Base-by-base conservation (phyloP, 495 filamentous ascomycete genomes). In the Chaetomium tenue region DNA sequence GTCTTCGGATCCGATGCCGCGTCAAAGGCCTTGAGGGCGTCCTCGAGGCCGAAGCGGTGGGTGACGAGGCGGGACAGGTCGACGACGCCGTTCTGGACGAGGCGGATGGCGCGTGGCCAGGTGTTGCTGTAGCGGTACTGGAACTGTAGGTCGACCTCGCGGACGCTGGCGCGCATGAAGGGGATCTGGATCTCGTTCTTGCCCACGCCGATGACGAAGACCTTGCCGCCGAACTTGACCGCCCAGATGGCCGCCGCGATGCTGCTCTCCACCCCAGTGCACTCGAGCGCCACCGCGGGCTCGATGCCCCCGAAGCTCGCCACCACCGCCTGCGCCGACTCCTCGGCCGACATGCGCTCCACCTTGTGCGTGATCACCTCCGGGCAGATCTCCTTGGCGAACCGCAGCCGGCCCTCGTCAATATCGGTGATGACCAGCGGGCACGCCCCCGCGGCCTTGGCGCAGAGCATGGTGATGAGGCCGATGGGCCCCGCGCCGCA, bases 121-220 rank as follows among this genome's bases (percentile, higher is more conserved):
- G 90, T 96, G 80, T 97, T 98, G 79, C 82, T 83, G 80, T 97
- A 97, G 60, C 93, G 86, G 79, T 98, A 97, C 82, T 97, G 93
- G 78, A 96, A 95, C 79, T 93, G 89, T 61, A 98, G 77, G 75
- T 97, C 93, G 70, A 98, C 87, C 79, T 98, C 93, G 70, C 91
- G 84, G 16, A 91, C 93, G 71, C 89, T 92, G 37, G 91, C 81
- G 66, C 91, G 82, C 91, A 96, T 96, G 77, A 96, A 97, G 44
- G 92, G 92, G 66, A 96, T 88, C 72, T 86, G 89, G 82, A 96
- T 92, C 84, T 96, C 91, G 71, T 91, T 91, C 86, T 89, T 94
- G 66, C 92, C 92, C 3, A 96, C 92, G 28, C 92, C 92, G 67
- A 94, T 92, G 52, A 96, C 87, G 70, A 96, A 96, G 40, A 97